Conservation (phyloP, 1,284 basidiomycete genomes). For the Austroboletus novae-zelandiae region DNA sequence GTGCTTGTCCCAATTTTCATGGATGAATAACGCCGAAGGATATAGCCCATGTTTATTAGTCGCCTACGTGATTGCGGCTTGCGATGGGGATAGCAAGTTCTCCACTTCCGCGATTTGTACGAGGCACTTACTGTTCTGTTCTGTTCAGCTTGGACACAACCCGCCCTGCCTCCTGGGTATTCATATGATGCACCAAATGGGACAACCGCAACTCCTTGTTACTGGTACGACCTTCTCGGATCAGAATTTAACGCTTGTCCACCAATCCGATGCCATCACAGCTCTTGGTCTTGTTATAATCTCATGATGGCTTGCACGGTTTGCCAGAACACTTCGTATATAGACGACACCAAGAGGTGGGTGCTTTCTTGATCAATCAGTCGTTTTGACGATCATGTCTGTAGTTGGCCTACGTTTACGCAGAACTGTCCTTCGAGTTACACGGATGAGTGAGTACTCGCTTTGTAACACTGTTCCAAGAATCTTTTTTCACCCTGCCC, state of each 20-base stretch:
- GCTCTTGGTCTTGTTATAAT: conserved; percentile 34
- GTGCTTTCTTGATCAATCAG: not conserved
- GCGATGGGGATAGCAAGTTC: conserved; percentile 23
- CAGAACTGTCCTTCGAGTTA: conserved; percentile 21
- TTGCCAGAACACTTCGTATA: conserved; percentile 15
- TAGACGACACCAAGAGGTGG: conserved; percentile 2
- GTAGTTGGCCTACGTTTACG: conserved; percentile 23
- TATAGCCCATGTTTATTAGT: conserved; percentile 20
- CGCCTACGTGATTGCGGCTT: conserved; percentile 29
- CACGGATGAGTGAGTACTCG: conserved; percentile 12
- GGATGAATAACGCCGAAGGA: conserved; percentile 24
- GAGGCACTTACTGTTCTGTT: not conserved
- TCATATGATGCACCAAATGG: conserved; percentile 20
- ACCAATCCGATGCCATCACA: conserved; percentile 1
- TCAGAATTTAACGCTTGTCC: not conserved
- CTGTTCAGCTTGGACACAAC: conserved; percentile 21
- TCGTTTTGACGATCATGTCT: not conserved
- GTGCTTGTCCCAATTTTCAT: conserved; percentile 17
- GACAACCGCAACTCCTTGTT: conserved; percentile 23
- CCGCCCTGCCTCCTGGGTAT: conserved; percentile 12
- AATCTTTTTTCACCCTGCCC: not conserved
- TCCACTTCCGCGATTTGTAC: not conserved
- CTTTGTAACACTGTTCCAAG: not conserved
- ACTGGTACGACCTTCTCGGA: conserved; percentile 18
- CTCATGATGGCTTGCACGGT: conserved; percentile 31